Evolutionary conservation across 805 yeast genomes (phyloP).

Genomic region (Ogataea trehaloabstinens): DNA sequence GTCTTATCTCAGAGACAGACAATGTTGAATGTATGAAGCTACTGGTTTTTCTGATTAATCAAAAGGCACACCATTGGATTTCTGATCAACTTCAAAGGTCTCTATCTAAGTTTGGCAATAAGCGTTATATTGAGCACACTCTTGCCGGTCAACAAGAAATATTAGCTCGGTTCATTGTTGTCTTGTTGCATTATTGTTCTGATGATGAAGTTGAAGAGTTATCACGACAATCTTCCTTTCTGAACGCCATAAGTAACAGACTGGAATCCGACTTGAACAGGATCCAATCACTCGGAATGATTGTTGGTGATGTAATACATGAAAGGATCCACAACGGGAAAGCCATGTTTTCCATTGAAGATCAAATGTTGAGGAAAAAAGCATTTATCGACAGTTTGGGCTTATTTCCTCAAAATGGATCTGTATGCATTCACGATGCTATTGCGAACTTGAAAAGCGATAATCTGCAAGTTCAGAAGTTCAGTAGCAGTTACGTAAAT

Average conservation of each 20-base stretch:
- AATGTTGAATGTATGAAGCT: conserved; percentile 8
- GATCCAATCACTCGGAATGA: conserved; percentile 53
- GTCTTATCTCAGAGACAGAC: conserved; percentile 1
- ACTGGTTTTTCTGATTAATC: background rate
- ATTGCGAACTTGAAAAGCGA: background rate
- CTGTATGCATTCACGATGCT: conserved; percentile 7
- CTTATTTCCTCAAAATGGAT: background rate
- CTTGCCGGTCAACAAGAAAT: conserved; percentile 44
- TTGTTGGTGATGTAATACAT: conserved; percentile 53
- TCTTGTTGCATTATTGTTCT: conserved; percentile 30
- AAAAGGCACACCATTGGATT: background rate
- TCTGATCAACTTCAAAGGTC: conserved; percentile 3
- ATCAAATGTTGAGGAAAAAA: conserved; percentile 19
- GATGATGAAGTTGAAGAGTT: conserved; percentile 27
- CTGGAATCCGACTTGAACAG: conserved; percentile 46
- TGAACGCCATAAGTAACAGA: conserved; percentile 51
- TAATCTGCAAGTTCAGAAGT: background rate
- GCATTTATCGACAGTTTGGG: conserved; percentile 9
- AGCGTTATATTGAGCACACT: conserved; percentile 27
- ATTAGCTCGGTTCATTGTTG: conserved; percentile 46
- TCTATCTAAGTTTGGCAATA: conserved; percentile 23
- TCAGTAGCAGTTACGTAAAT: background rate
- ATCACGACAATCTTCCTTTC: conserved; percentile 38
- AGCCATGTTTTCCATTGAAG: conserved; percentile 30
- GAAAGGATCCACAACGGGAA: conserved; percentile 29